Base-by-base conservation (phyloP, 345 rosid species). In the Citrus medica region DNA sequence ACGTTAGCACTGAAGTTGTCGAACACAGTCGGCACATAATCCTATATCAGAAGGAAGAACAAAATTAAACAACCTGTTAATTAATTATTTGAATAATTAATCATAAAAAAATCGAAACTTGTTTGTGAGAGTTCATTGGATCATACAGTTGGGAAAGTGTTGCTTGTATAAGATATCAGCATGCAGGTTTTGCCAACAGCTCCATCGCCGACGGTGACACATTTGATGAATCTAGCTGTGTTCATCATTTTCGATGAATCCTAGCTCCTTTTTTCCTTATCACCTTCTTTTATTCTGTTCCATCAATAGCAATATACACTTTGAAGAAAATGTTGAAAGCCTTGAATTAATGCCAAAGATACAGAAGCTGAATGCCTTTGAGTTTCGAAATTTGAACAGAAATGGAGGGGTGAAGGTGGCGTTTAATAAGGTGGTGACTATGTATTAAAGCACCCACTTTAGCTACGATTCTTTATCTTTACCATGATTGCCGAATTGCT, bases 1-100 rank as follows among this genome's bases (percentile, higher is more conserved):
- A 86, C 91, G 76, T 86, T 88, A 24, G 89, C 89, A 79, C 91
- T 88, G 81, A 88, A 88, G 81, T 86, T 88, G 74, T 88, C 91
- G 28, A 88, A 88, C 68, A 88, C 91, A 9, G 89, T 86, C 0
- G 91, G 91, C 65, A 88, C 89, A 69, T 86, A 88, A 76, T 88
- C 91, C 91, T 88, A 24, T 9, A 24, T 9, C 28, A 42, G 22
- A 40, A 73, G 24, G 67, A 48, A 38, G 72, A 60, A 32, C 33
- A 6, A 74, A 63, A 42, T 42, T 42, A 12, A 42, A 30, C 64
- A 32, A 14, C 22, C 9, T 33, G 0, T 5, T 28, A 63, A 16
- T 64, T 64, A 30, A 17, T 13, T 17, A 30, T 1, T 6, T 63
- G 8, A 64, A 42, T 42, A 42, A 42, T 42, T 4, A 17, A 13